Base-by-base conservation (phyloP, 768 basidiomycete genomes). In the Tubosaeta sp. region DNA sequence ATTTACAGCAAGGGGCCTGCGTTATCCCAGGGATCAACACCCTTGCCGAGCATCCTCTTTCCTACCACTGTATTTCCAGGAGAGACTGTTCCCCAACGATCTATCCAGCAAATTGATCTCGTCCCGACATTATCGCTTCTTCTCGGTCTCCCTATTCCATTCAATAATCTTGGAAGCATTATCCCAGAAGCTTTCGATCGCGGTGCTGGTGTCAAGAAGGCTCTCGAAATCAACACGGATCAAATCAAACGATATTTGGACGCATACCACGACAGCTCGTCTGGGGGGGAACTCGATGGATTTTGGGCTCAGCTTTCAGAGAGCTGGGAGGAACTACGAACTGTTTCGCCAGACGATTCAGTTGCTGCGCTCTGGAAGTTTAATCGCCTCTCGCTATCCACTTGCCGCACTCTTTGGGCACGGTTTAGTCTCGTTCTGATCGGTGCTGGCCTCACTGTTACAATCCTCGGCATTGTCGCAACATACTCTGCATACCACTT, bases 61-160 rank as follows among this genome's bases (percentile, higher is more conserved):
- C 77, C 76, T 12, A 78, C 73, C 42, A 76, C 70, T 1, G 71
- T 71, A 0, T 90, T 86, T 62, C 86, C 89, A 2, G 80, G 75
- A n/a, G 74, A 81, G 16, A 61, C 71, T 0, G 64, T 69, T 3
- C 69, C 75, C 0, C 79, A 80, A 62, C 81, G 94, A 16, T 74
- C 76, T 10, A 78, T 95, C 47, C 87, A 94, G 59, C 96, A 99
- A 69, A 94, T 98, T 54, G 95, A 97, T 68, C 75, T 99, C 42
- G 79, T 96, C 0, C 92, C 95, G 0, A 86, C 93, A 0, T 69
- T 98, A 18, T 86, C 93, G 0, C 81, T 97, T 16, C 80, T 96
- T 14, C 82, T 98, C 10, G 95, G 96, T 13, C 73, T 96, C 3
- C 92, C 94, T 0, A 89, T 99, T 35, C 96, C 96, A 0, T 97